Base-by-base conservation (phyloP, 306 rosid genomes). In the Lathyrus tuberosus region DNA sequence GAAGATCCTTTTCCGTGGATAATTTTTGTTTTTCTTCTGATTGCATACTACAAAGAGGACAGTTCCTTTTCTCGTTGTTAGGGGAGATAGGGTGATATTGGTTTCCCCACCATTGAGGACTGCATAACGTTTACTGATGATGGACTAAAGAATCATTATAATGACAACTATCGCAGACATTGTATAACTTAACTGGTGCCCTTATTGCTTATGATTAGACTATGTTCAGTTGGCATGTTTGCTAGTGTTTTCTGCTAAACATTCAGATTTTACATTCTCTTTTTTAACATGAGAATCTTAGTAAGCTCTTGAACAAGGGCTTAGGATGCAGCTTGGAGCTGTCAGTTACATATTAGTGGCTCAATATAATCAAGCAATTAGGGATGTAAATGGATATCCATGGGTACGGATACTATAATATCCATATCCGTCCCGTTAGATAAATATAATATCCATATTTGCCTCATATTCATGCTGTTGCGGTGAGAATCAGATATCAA, bases 31-130 rank as follows among this genome's bases (percentile, higher is more conserved):
- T 63, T 62, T 67, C 73, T 38, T 63, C 40, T 63, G 24, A 47
- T 84, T 77, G 57, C 96, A 95, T 97, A 87, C 99, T 59, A 91
- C 97, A 20, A 87, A 54, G 88, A 81, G 99, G 18, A 95, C 85
- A 0, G 92, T 95, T 63, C 99, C 99, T 7, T 95, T 89, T 82
- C 95, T 95, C 60, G 91, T 95, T 78, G 97, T 95, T 10, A 89
- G 99, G 85, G 99, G 99, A 63, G 97, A 95, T 67, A 97, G 99
- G 40, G 99, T 95, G 67, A 95, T 95, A 74, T 86, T 95, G 73
- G 99, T 95, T 76, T 95, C 99, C 12, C 99, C 99, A 1, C 99
- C 99, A 38, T 76, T 95, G 65, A 89, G 99, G 84, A 95, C 97
- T 20, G 96, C 92, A 65, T 90, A 85, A 86, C 66, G 58, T 72